phyloP scores from a whole-genome alignment of 78 protist genomes.

The Creolimax fragrantissima region DNA sequence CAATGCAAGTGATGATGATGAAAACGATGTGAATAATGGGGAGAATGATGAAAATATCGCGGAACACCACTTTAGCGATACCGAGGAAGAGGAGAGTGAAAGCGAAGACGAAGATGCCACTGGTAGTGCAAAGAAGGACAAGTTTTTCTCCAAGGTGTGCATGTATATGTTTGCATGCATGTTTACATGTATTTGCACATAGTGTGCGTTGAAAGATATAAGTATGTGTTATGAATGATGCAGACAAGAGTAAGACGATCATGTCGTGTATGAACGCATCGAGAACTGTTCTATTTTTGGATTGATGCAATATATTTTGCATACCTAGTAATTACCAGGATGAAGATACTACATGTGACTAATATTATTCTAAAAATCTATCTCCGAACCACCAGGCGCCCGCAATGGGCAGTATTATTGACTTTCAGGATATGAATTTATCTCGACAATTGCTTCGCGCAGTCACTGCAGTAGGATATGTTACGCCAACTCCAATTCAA shows the following conservation, averaged over 20 bases:
- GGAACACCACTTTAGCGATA: neutral
- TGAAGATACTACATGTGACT: neutral
- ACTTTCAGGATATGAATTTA: slow-evolving; percentile 20
- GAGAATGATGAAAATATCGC: neutral
- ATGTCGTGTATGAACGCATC: neutral
- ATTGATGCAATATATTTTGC: neutral
- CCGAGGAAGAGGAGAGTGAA: too few species aligned
- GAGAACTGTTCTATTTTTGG: neutral
- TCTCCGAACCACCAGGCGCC: too few species aligned
- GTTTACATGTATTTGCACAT: neutral
- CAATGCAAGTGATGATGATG: neutral
- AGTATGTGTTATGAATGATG: too few species aligned
- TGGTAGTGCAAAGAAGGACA: too few species aligned
- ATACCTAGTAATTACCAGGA: neutral
- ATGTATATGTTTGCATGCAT: neutral
- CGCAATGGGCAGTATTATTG: neutral
- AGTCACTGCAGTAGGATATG: neutral
- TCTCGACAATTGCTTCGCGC: slow-evolving; percentile 13
- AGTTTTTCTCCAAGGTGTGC: neutral
- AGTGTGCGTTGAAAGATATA: neutral
- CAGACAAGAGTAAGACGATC: too few species aligned
- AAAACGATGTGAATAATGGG: neutral
- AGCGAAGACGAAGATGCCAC: too few species aligned
- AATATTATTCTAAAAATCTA: neutral
- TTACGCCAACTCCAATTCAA: slow-evolving; percentile 34